Percentiles rank a stretch among this genome's conserved stretches.
Evolutionary conservation across 2,329 filamentous ascomycete species (phyloP).

Genomic region (Hortaea werneckii): DNA sequence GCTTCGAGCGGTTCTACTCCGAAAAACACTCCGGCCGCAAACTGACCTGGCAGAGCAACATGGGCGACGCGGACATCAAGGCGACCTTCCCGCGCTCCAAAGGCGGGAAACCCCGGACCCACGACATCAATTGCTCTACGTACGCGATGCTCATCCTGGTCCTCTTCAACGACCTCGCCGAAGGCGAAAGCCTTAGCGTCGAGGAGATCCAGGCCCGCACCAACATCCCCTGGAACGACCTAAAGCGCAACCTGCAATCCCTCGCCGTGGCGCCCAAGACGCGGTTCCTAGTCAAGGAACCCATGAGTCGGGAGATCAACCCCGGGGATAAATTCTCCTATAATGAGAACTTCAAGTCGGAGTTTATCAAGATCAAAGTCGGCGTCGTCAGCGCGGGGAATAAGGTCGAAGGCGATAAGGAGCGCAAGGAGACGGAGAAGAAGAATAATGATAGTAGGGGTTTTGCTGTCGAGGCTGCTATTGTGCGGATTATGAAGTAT

Average conservation of each 20-base stretch:
- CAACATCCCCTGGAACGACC: conserved; percentile 63
- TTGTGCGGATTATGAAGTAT: conserved; percentile 81
- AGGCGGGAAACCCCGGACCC: conserved; percentile 59
- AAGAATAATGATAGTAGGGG: conserved; percentile 64
- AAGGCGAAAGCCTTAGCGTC: conserved; percentile 37
- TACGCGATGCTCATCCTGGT: conserved; percentile 85
- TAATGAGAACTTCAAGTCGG: conserved; percentile 72
- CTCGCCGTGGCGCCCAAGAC: conserved; percentile 77
- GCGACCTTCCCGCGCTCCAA: conserved; percentile 68
- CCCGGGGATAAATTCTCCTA: conserved; percentile 69
- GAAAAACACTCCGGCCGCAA: conserved; percentile 78
- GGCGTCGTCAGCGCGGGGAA: conserved; percentile 71
- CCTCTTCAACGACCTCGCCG: conserved; percentile 70
- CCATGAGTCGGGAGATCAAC: conserved; percentile 67
- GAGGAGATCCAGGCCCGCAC: conserved; percentile 78
- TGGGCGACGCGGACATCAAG: conserved; percentile 79
- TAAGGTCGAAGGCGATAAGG: conserved; percentile 66
- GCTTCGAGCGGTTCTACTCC: conserved; percentile 82
- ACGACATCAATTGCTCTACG: conserved; percentile 86
- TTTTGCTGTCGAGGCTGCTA: conserved; percentile 63
- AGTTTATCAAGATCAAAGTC: conserved; percentile 79
- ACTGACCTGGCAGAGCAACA: conserved; percentile 68
- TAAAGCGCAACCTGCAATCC: conserved; percentile 69
- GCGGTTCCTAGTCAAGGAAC: conserved; percentile 68
- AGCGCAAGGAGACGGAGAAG: conserved; percentile 60